Conservation (phyloP, 2,329 filamentous ascomycete genomes). For the Beauveria rudraprayagi region DNA sequence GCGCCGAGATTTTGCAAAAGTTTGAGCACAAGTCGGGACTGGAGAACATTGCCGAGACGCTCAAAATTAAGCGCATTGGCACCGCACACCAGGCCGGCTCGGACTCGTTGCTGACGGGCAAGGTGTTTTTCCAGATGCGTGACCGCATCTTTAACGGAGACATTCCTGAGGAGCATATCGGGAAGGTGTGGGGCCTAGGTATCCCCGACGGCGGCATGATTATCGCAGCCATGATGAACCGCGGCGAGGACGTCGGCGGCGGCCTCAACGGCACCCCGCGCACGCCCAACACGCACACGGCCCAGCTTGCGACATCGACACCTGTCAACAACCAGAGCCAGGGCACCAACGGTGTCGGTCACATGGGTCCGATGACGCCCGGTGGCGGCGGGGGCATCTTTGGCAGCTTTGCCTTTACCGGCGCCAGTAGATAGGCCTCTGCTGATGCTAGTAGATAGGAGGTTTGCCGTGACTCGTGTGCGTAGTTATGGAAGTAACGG, state of each 20-base stretch:
- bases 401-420: conserved; percentile 58
- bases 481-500: not conserved
- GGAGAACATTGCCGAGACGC: conserved; percentile 86
- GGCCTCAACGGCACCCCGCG: conserved; percentile 41
- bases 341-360: conserved; percentile 42
- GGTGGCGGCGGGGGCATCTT: conserved; percentile 68
- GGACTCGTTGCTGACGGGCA: conserved; percentile 86
- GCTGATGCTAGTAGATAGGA: no score
- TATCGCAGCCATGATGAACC: conserved; percentile 27
- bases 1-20: conserved; percentile 68
- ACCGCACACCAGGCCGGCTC: conserved; percentile 87
- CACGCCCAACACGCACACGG: conserved; percentile 61
- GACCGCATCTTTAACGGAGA: conserved; percentile 79
- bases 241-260: conserved; percentile 23
- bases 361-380: conserved; percentile 68
- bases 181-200: conserved; percentile 89
- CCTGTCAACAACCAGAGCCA: conserved; percentile 41
- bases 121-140: conserved; percentile 89
- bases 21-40: conserved; percentile 87
- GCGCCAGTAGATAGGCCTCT: conserved; percentile 25
- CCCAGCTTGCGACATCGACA: conserved; percentile 40
- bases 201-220: conserved; percentile 52
- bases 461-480: not conserved
- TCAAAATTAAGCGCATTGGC: conserved; percentile 83
- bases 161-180: conserved; percentile 73